Base-by-base conservation (phyloP, 768 basidiomycete genomes). In the Rhodosporidiobolus odoratus region DNA sequence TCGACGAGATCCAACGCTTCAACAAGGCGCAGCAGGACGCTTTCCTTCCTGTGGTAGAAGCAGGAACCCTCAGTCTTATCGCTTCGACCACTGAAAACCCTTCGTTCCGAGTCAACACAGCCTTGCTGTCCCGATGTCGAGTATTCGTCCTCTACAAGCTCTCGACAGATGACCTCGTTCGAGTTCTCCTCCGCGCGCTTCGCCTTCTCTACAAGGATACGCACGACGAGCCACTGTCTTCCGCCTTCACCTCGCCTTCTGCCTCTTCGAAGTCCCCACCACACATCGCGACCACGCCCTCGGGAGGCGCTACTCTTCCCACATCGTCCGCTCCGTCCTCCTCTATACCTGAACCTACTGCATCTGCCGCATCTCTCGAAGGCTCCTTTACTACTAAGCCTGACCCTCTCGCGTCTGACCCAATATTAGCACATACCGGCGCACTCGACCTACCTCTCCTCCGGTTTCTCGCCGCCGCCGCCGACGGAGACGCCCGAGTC, bases 21-120 rank as follows among this genome's bases (percentile, higher is more conserved):
- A 88, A 85, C 77, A 87, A 85, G 75, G 80, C 84, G 13, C 87
- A 88, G 69, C 89, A 90, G 79, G 76, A 73, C 38, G 41, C 56
- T 25, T 90, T 92, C 79, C 82, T 92, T 19, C 91, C 91, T 0
- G 90, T 85, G 71, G 83, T 92, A 17, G 91, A 93, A 77, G 86
- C 84, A 67, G 91, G 91, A 2, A 84, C 84, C 70, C 85, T 92
- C 34, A 88, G 88, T 79, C 86, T 86, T 34, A 60, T 77, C 50
- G 64, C 27, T 25, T 90, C 91, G 1, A 93, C 91, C 5, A 92
- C 91, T 1, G 91, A 93, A 79, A 93, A 93, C 71, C 91, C 91
- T 1, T 90, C 89, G 0, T 93, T 93, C 81, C 69, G 80, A 52
- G 61, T 60, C 25, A 67, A 71, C 23, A 58, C 32, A 52, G 76